These are phyloP conservation scores for Vickermania spadyakhi DNA, from an alignment of 208 protist species.

Conservation along the genomic window DNA sequence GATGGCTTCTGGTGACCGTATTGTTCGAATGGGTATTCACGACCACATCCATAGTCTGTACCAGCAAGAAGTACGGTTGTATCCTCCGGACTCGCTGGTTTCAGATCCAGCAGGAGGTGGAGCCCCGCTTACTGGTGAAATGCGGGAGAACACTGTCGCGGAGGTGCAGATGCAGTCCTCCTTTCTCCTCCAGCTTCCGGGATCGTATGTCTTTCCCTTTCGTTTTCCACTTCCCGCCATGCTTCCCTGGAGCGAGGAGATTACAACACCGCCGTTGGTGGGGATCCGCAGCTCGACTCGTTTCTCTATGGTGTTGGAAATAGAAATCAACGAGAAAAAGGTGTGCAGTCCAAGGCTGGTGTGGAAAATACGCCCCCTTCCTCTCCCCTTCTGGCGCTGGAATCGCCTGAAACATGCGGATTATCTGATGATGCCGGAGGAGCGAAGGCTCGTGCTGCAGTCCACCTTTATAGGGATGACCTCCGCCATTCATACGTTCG, in stretches of 20 bases:
- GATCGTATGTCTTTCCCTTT: neutral
- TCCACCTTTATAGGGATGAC: neutral
- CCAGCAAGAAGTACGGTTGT: neutral
- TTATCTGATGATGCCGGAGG: neutral
- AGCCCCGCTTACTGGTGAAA: neutral
- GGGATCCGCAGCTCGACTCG: neutral
- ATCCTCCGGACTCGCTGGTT: too few relatives aligned
- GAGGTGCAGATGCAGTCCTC: neutral
- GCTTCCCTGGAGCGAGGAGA: neutral
- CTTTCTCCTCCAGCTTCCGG: neutral
- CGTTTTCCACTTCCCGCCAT: neutral
- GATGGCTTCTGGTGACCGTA: neutral
- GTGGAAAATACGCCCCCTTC: neutral
- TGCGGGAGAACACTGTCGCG: neutral
- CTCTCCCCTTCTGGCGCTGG: neutral
- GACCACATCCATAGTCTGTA: neutral
- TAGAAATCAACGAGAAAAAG: neutral
- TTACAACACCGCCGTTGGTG: neutral
- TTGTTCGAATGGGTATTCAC: neutral
- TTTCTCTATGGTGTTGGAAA: neutral
- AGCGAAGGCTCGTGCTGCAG: neutral
- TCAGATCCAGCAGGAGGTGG: neutral
- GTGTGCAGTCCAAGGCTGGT: neutral
- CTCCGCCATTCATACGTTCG: neutral
- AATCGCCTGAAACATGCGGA: neutral